Evolutionary conservation across 371 early-diverging fungal genomes (phyloP), one percentile per base, ranked within the genome.

Genomic region (Haplosporangium sp.): DNA sequence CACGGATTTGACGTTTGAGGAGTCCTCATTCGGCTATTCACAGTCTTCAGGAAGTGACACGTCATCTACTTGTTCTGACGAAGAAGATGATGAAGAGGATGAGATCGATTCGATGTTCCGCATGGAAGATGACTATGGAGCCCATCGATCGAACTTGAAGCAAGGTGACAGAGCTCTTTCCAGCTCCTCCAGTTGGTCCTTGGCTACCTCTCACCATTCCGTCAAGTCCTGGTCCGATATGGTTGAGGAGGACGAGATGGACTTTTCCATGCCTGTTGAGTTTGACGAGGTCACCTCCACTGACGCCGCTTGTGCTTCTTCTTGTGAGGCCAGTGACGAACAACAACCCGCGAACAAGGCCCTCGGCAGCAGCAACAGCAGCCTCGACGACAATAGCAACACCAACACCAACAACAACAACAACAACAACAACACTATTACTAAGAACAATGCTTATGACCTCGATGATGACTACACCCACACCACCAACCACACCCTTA

Each of bases 171-270:
- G 69, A 40, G 54, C 62, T 2, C 65, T 59, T 1, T 76, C 76
- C n/a, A 64, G 66, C 46, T 58, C 67, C 20, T 76, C 76, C 43
- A 67, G 57, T 21, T 79, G 73, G 73, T 79, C 79, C 12, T 20
- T 61, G 23, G 54, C 66, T 16, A 72, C 69, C 4, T 74, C 68
- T 0, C 66, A 38, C 41, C 60, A 68, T 37, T 72, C 79, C 20
- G 57, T 60, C 52, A 72, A 73, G 62, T 79, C 79, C 5, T 79
- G 79, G 79, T 79, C 79, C 16, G 79, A 79, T 55, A 79, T 79
- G 79, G 59, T 64, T 18, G 79, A 79, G 23, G 79, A 79, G 52
- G 79, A 72, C 11, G 79, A 79, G 66, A 79, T 79, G 79, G 79
- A 79, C 43, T 79, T 79, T 62, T 72, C 79, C 1, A 46, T 69